Evolutionary conservation across 31 red algal species (phyloP), one percentile per base, ranked within the genome.

Genomic region (Odonthalia washingtoniensis): DNA sequence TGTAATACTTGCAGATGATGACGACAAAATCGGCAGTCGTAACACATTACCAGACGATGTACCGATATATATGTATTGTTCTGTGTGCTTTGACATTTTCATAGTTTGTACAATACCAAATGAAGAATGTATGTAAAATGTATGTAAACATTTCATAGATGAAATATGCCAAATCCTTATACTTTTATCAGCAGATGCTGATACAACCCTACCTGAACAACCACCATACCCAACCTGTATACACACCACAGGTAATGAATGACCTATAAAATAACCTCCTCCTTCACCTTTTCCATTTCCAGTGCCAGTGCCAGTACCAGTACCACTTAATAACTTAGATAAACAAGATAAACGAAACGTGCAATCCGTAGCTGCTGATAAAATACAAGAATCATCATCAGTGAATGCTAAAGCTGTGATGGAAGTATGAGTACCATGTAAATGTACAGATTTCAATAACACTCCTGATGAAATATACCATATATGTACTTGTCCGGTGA

Each of bases 161-260:
- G 74, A 72, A 41, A 78, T 26, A 43, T 88, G 85, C 85, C 85
- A 88, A 3, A 88, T 64, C 4, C 74, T 46, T 9, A 64, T 62
- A 28, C 36, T 69, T 5, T 74, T 14, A 39, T 88, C 85, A 5
- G 40, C 21, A 0, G 74, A 78, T 3, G 60, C 85, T 1, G 85
- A 78, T 17, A 88, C 73, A 4, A 70, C 73, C 0, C 85, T 46
- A 21, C 72, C 85, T 0, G 74, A 78, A 3, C 24, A 44, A 32
- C 85, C 85, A 31, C 33, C 85, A 44, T 43, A 88, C 6, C 85
- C 85, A 1, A 79, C 61, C 16, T 72, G 46, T 0, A 78, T 32
- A 14, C 46, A 36, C 33, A 40, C 68, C 32, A 83, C 31, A 2
- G 70, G 45, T 4, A 86, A 68, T 3, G 43, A 64, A 57, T 86